Conservation (phyloP, 768 basidiomycete species). For the Terana coerulea region DNA sequence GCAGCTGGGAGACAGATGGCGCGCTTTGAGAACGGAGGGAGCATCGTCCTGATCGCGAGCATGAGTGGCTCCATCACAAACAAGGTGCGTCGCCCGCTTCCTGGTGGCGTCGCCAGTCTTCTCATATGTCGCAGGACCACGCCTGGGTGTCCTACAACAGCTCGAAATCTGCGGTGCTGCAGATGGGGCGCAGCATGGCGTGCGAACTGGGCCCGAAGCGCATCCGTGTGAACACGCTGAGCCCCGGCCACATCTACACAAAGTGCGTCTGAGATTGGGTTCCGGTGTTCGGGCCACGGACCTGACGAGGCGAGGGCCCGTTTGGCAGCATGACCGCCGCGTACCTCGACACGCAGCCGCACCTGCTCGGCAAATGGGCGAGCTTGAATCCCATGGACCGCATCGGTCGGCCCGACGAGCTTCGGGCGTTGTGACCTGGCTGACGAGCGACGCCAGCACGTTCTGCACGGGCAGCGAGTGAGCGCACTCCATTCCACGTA, state of each 20-base stretch:
- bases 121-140: constrained; percentile 46
- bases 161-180: constrained; percentile 74
- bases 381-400: constrained; percentile 65
- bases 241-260: constrained; percentile 76
- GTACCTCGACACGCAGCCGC: constrained; percentile 61
- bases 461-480: constrained; percentile 85
- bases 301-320: not conserved
- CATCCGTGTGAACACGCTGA: constrained; percentile 74
- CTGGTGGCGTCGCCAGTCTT: not conserved
- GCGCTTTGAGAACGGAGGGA: constrained; percentile 32
- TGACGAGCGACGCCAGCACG: constrained; percentile 71
- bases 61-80: constrained; percentile 57
- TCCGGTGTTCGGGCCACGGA: not conserved
- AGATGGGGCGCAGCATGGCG: constrained; percentile 81
- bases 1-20: constrained; percentile 34
- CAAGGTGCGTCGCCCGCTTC: constrained; percentile 37
- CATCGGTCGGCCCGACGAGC: constrained; percentile 67
- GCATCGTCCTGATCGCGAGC: constrained; percentile 40
- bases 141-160: constrained; percentile 76
- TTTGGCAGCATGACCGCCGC: constrained; percentile 65
- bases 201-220: constrained; percentile 65
- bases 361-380: constrained; percentile 65
- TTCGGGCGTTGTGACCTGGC: constrained; percentile 71
- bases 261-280: constrained; percentile 32
- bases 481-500: constrained; percentile 32